Base-by-base conservation (phyloP, 306 rosid genomes). In the Trifolium subterraneum region DNA sequence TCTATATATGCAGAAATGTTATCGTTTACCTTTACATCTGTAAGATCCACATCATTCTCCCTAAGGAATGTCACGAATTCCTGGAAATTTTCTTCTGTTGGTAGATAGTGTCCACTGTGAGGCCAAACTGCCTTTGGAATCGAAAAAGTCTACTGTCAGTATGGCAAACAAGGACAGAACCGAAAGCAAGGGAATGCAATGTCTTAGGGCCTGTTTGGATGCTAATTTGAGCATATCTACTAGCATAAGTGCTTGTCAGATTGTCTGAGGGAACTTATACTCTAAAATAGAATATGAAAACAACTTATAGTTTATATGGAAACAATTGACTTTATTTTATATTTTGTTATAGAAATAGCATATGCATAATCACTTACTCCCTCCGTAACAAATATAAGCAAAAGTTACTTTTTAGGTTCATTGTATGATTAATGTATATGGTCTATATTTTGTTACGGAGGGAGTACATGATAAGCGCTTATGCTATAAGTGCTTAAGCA, bases 41-140 rank as follows among this genome's bases (percentile, higher is more conserved):
- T 73, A 51, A 93, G 91, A 78, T 93, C 95, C 20, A 87, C 89
- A 4, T 87, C 35, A 54, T 88, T 81, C 66, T 86, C 91, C 81
- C 2, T 19, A 60, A 93, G 95, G 80, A 88, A 90, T 63, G 77
- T 74, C 86, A 90, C 70, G 39, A 93, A 78, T 74, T 84, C 91
- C 65, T 82, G 81, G 76, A 93, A 90, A 76, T 90, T 93, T 82
- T 88, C 98, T 78, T 90, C 93, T 4, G 95, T 93, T 10, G 95
- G 95, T 72, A 85, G 93, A 80, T 93, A 93, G 73, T 93, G 98
- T 60, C 97, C 98, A 68, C 98, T 93, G 81, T 93, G 98, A 83
- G 97, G 90, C 97, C 97, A 93, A 77, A 93, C 87, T 31, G 90
- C 87, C 98, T 86, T 74, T 67, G 42, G 33, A 74, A 45, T 77